Percentiles rank a stretch among this genome's conserved stretches.
Conservation (phyloP, 1,139 yeast species). For the Lodderomyces elongisporus region DNA sequence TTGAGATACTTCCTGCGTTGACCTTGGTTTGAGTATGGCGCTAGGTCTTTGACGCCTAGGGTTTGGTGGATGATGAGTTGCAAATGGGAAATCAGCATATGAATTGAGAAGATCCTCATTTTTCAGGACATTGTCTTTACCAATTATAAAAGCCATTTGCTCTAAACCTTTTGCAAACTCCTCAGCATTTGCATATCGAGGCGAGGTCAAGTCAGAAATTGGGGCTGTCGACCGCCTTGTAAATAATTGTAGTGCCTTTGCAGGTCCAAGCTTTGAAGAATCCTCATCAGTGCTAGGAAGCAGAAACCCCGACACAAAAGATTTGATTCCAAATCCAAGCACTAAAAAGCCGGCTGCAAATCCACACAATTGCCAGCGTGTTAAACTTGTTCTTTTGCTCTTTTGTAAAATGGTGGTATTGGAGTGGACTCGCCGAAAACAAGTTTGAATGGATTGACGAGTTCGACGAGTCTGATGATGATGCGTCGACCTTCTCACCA, state of each 20-base stretch:
- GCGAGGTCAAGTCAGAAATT: slow-evolving; percentile 12
- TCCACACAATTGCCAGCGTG: no score
- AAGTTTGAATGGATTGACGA: no score
- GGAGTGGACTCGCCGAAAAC: no score
- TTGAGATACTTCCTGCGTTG: slow-evolving; percentile 61
- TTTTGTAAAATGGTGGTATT: no score
- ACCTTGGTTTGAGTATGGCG: slow-evolving; percentile 54
- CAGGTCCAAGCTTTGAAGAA: no score
- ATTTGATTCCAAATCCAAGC: no score
- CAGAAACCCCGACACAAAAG: no score
- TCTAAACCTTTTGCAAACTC: slow-evolving; percentile 13
- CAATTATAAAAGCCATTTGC: slow-evolving; percentile 13
- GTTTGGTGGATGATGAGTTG: slow-evolving; percentile 57
- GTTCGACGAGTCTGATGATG: no score
- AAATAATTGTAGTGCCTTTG: background rate
- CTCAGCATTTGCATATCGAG: slow-evolving; percentile 14
- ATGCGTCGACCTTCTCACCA: no score
- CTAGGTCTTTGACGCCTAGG: slow-evolving; percentile 48
- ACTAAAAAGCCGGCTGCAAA: no score
- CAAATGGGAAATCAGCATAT: slow-evolving; percentile 60
- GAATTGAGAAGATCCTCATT: slow-evolving; percentile 33
- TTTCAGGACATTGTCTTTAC: slow-evolving; percentile 8
- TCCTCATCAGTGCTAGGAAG: no score
- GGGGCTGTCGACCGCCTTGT: slow-evolving; percentile 16
- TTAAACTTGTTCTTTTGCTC: no score